Base-by-base conservation (phyloP, 2,329 filamentous ascomycete genomes). In the Ophiosphaerella korrae region DNA sequence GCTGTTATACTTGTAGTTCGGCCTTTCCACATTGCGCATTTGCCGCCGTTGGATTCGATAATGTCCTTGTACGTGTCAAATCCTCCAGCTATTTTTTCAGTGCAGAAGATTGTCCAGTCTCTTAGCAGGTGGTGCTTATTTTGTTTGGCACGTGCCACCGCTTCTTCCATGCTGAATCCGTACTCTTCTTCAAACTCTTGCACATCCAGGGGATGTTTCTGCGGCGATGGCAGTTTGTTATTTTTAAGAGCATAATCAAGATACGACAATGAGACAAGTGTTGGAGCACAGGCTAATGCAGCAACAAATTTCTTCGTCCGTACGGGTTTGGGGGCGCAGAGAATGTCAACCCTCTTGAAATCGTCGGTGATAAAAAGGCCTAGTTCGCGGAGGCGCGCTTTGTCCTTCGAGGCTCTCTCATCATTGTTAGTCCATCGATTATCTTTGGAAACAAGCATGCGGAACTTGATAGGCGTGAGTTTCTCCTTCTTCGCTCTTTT, bases 301-400 rank as follows among this genome's bases (percentile, higher is more conserved):
- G 88, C 88, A 42, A 97, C 86, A 69, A 99, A 99, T 69, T 99
- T 99, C 70, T 90, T 86, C 0, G 94, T 99, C 33, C 94, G 88
- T 31, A 97, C 84, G 54, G 97, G 85, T 36, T 86, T 84, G 1
- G 93, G 94, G 3, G 93, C 93, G 31, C 91, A 92, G 9, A 99
- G 83, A 70, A 96, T 90, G 63, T 93, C 90, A 70, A 90, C 94
- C 38, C 84, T 82, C 41, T 84, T 83, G 23, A 86, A 85, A 66
- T 96, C 89, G 62, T 88, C 82, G 4, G 90, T 88, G 18, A 96
- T 84, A 60, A 86, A 81, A 48, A 99, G 89, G 7, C 94, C 94
- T 32, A 97, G 77, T 39, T 88, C 85, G 53, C 92, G 88, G 48
- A 99, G 81, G 64, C 87, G 78, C 78, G 92, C 90, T 78, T 88